A percentile compares a stretch with the other conserved stretches of the same genome.
These are phyloP conservation scores for Populus hybrid DNA, from an alignment of 441 rosid species.

Conservation along the genomic window DNA sequence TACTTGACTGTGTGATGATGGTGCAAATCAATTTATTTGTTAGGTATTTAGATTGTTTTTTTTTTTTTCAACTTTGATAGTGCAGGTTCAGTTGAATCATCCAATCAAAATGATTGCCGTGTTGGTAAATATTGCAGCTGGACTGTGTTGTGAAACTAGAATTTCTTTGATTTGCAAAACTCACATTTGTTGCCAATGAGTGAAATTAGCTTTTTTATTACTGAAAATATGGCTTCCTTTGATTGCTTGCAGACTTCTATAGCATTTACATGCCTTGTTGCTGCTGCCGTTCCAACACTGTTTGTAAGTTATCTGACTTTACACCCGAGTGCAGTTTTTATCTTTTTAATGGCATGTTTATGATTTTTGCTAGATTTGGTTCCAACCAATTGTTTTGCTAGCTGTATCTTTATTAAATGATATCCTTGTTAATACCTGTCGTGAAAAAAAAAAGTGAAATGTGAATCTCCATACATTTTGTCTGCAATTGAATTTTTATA, in stretches of 20 bases:
- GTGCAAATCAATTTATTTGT: background rate
- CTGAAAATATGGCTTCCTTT: background rate
- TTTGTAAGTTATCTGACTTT: background rate
- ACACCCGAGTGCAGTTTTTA: background rate
- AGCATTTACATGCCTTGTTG: constrained; percentile 1
- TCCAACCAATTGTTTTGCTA: background rate
- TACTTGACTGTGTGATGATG: background rate
- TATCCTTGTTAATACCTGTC: too few species aligned
- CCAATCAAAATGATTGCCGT: background rate
- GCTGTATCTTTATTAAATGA: too few species aligned
- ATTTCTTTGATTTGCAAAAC: background rate
- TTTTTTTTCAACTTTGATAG: constrained; percentile 38
- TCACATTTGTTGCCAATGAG: background rate
- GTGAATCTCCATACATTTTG: too few species aligned
- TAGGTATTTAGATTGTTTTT: background rate
- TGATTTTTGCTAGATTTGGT: background rate
- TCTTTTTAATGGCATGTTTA: background rate
- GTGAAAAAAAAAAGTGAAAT: too few species aligned
- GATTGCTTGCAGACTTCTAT: background rate
- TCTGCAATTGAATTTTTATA: background rate
- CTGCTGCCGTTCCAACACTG: constrained; percentile 5
- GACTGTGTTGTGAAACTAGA: background rate
- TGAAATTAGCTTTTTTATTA: background rate
- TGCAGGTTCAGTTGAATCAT: background rate
- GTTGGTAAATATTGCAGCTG: background rate